Evolutionary conservation across 2,329 filamentous ascomycete genomes (phyloP).

Genomic region (Penicillium carneum): DNA sequence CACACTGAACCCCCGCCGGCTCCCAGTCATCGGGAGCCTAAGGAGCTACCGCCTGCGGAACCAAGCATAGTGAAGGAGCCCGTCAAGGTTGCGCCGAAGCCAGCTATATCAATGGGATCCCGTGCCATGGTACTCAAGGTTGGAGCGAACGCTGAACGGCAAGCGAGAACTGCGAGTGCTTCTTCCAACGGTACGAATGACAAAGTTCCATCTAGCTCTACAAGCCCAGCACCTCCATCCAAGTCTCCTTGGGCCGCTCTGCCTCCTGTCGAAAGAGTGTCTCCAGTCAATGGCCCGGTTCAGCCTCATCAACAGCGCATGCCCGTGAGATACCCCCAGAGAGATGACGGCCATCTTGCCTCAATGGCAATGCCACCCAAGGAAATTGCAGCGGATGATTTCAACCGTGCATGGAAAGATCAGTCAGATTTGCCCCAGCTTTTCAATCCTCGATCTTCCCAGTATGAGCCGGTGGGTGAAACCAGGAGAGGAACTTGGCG

Average conservation of each 20-base stretch:
- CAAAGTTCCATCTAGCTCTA: conserved; percentile 59
- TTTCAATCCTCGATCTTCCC: conserved; percentile 92
- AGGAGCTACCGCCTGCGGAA: conserved; percentile 30
- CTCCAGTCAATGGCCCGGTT: conserved; percentile 67
- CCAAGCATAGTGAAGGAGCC: conserved; percentile 33
- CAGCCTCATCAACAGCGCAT: conserved; percentile 56
- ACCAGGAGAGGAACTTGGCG: conserved; percentile 72
- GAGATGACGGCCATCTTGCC: conserved; percentile 61
- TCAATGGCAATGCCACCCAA: conserved; percentile 63
- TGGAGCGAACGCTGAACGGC: conserved; percentile 56
- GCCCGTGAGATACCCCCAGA: conserved; percentile 63
- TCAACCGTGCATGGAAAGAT: conserved; percentile 85
- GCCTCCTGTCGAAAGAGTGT: conserved; percentile 81
- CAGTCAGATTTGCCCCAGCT: conserved; percentile 70
- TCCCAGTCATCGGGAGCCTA: conserved; percentile 35
- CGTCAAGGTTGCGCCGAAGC: conserved; percentile 44
- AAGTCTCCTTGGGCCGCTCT: conserved; percentile 93
- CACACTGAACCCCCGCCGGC: conserved; percentile 37
- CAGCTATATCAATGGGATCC: conserved; percentile 56
- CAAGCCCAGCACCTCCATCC: conserved; percentile 64
- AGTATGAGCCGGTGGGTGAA: conserved; percentile 86
- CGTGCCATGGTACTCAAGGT: conserved; percentile 59
- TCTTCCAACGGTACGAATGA: conserved; percentile 61
- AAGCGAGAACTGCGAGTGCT: conserved; percentile 54
- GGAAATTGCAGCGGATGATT: conserved; percentile 93